Evolutionary conservation across 768 basidiomycete genomes (phyloP).

Genomic region (Tricholoma sp.): DNA sequence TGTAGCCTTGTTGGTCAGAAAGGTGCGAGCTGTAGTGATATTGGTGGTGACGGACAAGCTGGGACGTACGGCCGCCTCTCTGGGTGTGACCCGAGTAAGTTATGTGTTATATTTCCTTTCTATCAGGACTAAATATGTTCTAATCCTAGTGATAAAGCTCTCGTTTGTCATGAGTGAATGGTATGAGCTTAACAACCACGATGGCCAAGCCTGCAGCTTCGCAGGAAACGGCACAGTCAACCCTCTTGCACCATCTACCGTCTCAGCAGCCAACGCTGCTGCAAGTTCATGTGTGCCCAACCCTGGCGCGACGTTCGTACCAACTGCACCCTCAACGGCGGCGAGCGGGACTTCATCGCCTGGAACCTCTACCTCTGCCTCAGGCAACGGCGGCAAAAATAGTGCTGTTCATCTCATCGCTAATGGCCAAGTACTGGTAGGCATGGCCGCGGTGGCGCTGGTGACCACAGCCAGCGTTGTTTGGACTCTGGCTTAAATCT

Average conservation of each 20-base stretch:
- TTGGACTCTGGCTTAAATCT: slow-evolving; percentile 36
- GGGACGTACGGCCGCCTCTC: slow-evolving; percentile 77
- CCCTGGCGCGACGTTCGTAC: slow-evolving; percentile 59
- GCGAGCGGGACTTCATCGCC: slow-evolving; percentile 13
- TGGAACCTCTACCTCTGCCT: slow-evolving; percentile 12
- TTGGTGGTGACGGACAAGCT: slow-evolving; percentile 64
- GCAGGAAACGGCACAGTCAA: slow-evolving; percentile 81
- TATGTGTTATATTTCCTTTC: background rate
- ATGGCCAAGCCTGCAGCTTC: slow-evolving; percentile 69
- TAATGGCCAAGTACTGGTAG: slow-evolving; percentile 29
- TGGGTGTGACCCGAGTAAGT: slow-evolving; percentile 74
- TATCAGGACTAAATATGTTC: slow-evolving; percentile 7
- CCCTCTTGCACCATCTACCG: slow-evolving; percentile 40
- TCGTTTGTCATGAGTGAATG: slow-evolving; percentile 80
- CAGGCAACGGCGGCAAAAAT: slow-evolving; percentile 16
- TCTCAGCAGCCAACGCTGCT: slow-evolving; percentile 46
- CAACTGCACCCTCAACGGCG: slow-evolving; percentile 34
- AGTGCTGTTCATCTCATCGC: slow-evolving; percentile 16
- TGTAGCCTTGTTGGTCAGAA: slow-evolving; percentile 70
- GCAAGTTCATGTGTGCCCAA: slow-evolving; percentile 65
- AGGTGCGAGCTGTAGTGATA: slow-evolving; percentile 60
- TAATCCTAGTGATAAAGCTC: slow-evolving; percentile 58
- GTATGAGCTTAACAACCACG: slow-evolving; percentile 58
- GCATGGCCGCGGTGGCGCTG: slow-evolving; percentile 30
- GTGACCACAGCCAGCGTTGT: slow-evolving; percentile 36